phyloP scores from a whole-genome alignment of 805 yeast genomes.

The Cyberlindnera maritima region DNA sequence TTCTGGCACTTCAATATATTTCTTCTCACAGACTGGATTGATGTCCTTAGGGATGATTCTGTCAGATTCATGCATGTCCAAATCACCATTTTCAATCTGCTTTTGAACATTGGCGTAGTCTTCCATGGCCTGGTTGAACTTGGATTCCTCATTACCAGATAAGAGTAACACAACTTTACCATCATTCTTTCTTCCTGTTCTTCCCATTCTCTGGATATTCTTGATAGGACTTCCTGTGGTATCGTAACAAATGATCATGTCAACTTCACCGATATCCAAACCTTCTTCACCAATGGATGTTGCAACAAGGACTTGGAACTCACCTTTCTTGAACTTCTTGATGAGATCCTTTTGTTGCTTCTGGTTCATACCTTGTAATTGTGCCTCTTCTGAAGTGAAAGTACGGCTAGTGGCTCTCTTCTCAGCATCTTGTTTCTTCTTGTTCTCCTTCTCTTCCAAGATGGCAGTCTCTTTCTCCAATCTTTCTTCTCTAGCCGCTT shows the following conservation, averaged over 20 bases:
- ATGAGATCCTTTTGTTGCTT: conserved; percentile 80
- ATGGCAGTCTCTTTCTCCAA: conserved; percentile 31
- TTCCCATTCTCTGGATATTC: conserved; percentile 93
- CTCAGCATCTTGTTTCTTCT: conserved; percentile 32
- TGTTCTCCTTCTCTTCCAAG: conserved; percentile 30
- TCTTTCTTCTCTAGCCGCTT: conserved; percentile 32
- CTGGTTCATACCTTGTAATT: conserved; percentile 84
- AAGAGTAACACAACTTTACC: conserved; percentile 78
- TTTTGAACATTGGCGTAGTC: conserved; percentile 79
- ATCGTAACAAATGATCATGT: conserved; percentile 87
- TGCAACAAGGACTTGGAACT: conserved; percentile 80
- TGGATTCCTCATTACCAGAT: conserved; percentile 71
- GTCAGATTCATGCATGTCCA: conserved; percentile 47
- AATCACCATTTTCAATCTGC: conserved; percentile 50
- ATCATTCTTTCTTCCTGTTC: conserved; percentile 94
- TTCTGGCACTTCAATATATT: conserved; percentile 62
- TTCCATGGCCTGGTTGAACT: conserved; percentile 80
- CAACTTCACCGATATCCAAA: conserved; percentile 96
- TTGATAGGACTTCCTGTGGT: conserved; percentile 92
- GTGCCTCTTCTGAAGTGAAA: conserved; percentile 73
- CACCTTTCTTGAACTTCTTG: conserved; percentile 67
- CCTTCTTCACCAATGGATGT: conserved; percentile 99
- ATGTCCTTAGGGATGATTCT: conserved; percentile 63
- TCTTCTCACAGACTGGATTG: conserved; percentile 55
- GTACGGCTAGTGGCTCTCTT: conserved; percentile 41